Evolutionary conservation across 495 filamentous ascomycete species (phyloP), one percentile per base, ranked within the genome.

Genomic region (Collariella sp.): DNA sequence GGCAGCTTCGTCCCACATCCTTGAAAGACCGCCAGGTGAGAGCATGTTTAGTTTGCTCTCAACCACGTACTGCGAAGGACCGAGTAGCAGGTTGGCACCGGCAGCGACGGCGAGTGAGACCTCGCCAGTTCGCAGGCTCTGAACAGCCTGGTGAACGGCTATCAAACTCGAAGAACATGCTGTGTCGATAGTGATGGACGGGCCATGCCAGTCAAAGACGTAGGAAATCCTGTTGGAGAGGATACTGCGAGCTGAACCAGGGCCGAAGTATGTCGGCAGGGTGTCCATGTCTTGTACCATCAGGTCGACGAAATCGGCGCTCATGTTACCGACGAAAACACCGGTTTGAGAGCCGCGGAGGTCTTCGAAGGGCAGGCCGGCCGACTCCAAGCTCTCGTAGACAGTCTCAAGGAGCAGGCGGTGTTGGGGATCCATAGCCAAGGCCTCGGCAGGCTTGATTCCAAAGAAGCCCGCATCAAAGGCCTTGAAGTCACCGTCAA

Each of bases 351-450:
- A 52, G 0, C 51, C 42, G 7, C 19, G 29, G 0, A 88, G 83
- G 2, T 76, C 78, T 3, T 86, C 83, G 0, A 88, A 83, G 19
- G 82, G 77, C 50, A 87, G 79, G 0, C 89, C 89, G 1, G 57
- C 84, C 72, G 83, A 83, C 63, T 93, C 89, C 1, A 95, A 74
- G 4, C 76, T 72, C 52, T 82, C 69, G 40, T 81, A 81, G 0
- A 72, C 67, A 0, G 67, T 59, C 31, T 81, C 72, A 2, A 82
- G 70, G 0, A 78, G 42, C 0, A 76, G 64, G 0, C 79, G 64
- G 39, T 77, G 77, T 47, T 79, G 76, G 0, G 79, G 80, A 46
- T 81, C 80, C 62, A 74, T 76, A 2, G 68, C 64, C 16, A 62
- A 56, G 0, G 71, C 70, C 58, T 83, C 80, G 3, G 74, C 65